Conservation (phyloP, 2,329 filamentous ascomycete species). For the Xylariaceae sp. region DNA sequence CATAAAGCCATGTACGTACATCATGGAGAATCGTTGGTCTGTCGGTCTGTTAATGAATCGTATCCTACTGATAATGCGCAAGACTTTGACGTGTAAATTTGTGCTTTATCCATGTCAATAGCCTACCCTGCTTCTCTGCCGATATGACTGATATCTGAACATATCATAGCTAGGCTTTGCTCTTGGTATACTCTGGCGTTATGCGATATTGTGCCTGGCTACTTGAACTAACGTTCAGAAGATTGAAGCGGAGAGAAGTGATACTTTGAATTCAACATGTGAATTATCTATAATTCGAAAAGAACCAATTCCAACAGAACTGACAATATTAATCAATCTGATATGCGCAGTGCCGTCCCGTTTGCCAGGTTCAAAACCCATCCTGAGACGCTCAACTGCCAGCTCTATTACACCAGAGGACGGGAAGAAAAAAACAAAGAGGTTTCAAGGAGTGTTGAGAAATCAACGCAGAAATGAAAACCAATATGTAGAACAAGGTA, state of each 20-base stretch:
- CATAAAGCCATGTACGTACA: too few relatives aligned
- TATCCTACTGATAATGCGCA: too few relatives aligned
- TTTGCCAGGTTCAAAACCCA: slow-evolving; percentile 26
- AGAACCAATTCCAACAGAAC: slow-evolving; percentile 28
- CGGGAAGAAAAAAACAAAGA: slow-evolving; percentile 17
- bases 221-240: not conserved
- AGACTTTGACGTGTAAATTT: too few relatives aligned
- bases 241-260: slow-evolving; percentile 24
- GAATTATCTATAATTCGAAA: slow-evolving; percentile 36
- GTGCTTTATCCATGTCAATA: too few relatives aligned
- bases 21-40: too few relatives aligned
- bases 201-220: not conserved
- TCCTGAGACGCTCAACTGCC: slow-evolving; percentile 25
- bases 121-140: too few relatives aligned
- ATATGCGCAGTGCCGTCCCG: slow-evolving; percentile 27
- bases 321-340: slow-evolving; percentile 34
- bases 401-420: slow-evolving; percentile 33
- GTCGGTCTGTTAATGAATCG: too few relatives aligned
- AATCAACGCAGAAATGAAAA: slow-evolving; percentile 16
- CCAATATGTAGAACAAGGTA: slow-evolving; percentile 64
- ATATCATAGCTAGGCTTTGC: too few relatives aligned
- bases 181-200: too few relatives aligned
- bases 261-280: slow-evolving; percentile 29
- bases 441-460: slow-evolving; percentile 21
- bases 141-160: too few relatives aligned